Evolutionary conservation across 129 eudicot species (phyloP).

Genomic region (Flaveria robusta): DNA sequence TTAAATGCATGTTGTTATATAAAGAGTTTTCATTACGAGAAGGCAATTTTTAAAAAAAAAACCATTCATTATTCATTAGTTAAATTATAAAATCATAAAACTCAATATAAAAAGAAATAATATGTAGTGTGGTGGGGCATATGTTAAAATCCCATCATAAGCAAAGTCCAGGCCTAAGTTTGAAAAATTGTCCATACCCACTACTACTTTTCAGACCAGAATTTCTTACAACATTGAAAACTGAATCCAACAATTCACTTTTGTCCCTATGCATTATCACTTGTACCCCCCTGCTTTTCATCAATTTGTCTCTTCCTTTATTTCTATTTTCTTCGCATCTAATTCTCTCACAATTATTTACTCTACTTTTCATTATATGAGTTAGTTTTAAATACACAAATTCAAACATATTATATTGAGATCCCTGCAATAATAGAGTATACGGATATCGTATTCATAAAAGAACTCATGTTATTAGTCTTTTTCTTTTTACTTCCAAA

Average conservation of each 20-base stretch:
- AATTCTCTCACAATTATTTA: not conserved
- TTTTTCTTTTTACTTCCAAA: no score
- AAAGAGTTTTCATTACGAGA: not conserved
- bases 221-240: conserved; percentile 39
- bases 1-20: not conserved
- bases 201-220: conserved; percentile 40
- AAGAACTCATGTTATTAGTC: no score
- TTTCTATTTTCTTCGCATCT: conserved; percentile 16
- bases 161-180: conserved; percentile 40
- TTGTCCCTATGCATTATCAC: conserved; percentile 38
- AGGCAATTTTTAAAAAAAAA: no score
- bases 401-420: not conserved
- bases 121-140: conserved; percentile 25
- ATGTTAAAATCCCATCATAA: conserved; percentile 30
- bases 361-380: not conserved
- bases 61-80: no score
- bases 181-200: conserved; percentile 43
- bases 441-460: no score
- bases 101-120: not conserved
- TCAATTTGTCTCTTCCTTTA: conserved; percentile 33
- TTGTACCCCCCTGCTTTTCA: conserved; percentile 32
- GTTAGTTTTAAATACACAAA: not conserved
- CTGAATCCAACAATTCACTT: conserved; percentile 38
- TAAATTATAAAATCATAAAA: not conserved
- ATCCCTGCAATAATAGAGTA: no score